Evolutionary conservation across 169 alveolate genomes (phyloP).

Genomic region (Cryptosporidium viatorum): DNA sequence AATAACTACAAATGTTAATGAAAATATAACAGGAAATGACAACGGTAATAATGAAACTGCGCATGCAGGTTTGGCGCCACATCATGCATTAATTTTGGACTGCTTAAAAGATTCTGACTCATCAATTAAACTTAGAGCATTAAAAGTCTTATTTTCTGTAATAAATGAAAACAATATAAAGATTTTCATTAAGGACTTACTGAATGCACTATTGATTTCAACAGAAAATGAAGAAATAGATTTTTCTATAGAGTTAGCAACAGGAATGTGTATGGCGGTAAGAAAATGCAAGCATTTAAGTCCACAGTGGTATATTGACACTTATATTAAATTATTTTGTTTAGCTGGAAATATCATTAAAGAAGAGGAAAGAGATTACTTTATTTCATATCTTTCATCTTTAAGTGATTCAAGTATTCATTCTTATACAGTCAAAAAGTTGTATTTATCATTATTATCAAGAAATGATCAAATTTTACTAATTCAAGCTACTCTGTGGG

Average conservation of each 20-base stretch:
- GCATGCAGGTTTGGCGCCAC: constrained; percentile 29
- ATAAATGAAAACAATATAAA: constrained; percentile 92
- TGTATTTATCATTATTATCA: constrained; percentile 84
- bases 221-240: constrained; percentile 91
- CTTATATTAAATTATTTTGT: constrained; percentile 91
- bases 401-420: constrained; percentile 83
- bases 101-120: constrained; percentile 95
- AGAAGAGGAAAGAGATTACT: constrained; percentile 84
- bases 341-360: constrained; percentile 86
- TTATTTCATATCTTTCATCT: constrained; percentile 84
- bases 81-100: constrained; percentile 76
- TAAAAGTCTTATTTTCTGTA: constrained; percentile 94
- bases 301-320: constrained; percentile 90
- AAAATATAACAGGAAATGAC: constrained; percentile 14
- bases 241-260: constrained; percentile 81
- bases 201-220: constrained; percentile 90
- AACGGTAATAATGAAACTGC: constrained; percentile 62
- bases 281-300: constrained; percentile 87
- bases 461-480: constrained; percentile 89
- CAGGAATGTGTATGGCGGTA: constrained; percentile 82
- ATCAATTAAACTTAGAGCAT: constrained; percentile 94
- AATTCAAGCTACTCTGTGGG: constrained; percentile 90
- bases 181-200: constrained; percentile 91
- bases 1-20: background rate
- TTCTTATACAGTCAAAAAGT: constrained; percentile 85